phyloP scores from a whole-genome alignment of 1,284 basidiomycete genomes.

The Moesziomyces aphidis region DNA sequence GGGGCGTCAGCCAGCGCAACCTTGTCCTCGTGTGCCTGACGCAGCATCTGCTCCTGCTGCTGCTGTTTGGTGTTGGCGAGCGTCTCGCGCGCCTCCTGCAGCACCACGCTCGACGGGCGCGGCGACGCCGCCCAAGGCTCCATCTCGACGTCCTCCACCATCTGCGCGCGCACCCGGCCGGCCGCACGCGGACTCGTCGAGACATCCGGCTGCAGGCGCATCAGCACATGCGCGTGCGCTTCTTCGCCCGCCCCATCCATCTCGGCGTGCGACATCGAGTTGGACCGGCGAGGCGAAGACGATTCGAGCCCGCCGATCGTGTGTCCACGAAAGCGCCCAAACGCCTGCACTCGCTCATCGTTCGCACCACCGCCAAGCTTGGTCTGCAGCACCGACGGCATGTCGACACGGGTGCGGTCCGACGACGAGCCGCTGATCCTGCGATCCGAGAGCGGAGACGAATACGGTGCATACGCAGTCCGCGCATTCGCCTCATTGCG shows the following conservation, averaged over 20 bases:
- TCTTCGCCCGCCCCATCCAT: background rate
- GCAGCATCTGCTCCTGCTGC: slow-evolving; percentile 15
- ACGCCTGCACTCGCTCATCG: slow-evolving; percentile 1
- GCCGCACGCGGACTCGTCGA: slow-evolving; percentile 7
- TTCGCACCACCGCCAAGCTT: slow-evolving; percentile 1
- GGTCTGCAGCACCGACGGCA: slow-evolving; percentile 35
- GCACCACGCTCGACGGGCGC: slow-evolving; percentile 26
- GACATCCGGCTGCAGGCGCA: slow-evolving; percentile 4
- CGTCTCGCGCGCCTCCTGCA: slow-evolving; percentile 41
- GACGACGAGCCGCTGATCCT: background rate
- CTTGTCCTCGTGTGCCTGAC: slow-evolving; percentile 8
- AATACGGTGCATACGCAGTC: slow-evolving; percentile 3
- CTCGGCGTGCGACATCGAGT: background rate
- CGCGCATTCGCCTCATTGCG: slow-evolving; percentile 2
- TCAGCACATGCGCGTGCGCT: background rate
- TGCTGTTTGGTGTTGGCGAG: slow-evolving; percentile 25
- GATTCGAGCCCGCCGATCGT: slow-evolving; percentile 26
- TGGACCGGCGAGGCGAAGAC: slow-evolving; percentile 8
- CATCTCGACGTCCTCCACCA: slow-evolving; percentile 39
- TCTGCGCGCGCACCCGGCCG: slow-evolving; percentile 5
- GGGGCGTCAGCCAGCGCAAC: slow-evolving; percentile 1
- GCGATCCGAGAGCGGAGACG: slow-evolving; percentile 1
- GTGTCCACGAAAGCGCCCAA: slow-evolving; percentile 29
- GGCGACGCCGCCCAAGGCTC: slow-evolving; percentile 1
- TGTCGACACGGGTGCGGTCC: slow-evolving; percentile 3